phyloP scores from a whole-genome alignment of 2,329 filamentous ascomycete genomes.

The Orbilia quercus region DNA sequence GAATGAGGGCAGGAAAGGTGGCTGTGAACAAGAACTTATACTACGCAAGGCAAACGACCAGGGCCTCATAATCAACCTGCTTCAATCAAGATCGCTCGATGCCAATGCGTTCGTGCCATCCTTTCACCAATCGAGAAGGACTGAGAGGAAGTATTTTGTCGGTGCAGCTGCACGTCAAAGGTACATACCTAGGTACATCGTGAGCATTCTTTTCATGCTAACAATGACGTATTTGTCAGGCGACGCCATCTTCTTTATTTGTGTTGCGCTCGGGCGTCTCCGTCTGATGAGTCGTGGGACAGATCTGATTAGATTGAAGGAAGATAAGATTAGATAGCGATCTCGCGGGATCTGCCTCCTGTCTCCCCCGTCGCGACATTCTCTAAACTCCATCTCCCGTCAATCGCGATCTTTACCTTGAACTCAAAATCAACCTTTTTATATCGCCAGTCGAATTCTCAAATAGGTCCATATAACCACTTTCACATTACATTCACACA shows the following conservation, averaged over 20 bases:
- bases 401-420: neutral
- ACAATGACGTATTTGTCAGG: constrained; percentile 40
- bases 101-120: neutral
- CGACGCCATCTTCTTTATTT: constrained; percentile 3
- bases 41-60: neutral
- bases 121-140: neutral
- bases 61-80: constrained; percentile 20
- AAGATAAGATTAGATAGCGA: neutral
- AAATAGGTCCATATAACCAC: too few relatives aligned
- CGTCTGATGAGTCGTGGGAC: neutral
- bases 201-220: neutral
- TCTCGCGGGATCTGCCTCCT: neutral
- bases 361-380: neutral
- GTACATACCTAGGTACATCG: neutral
- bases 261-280: constrained; percentile 26
- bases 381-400: neutral
- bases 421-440: constrained; percentile 1
- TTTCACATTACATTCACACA: too few relatives aligned
- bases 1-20: constrained; percentile 11
- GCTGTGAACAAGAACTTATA: constrained; percentile 6
- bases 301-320: constrained; percentile 21
- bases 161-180: neutral
- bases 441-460: too few relatives aligned
- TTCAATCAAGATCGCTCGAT: constrained; percentile 14
- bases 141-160: too few relatives aligned